Evolutionary conservation across 345 rosid species (phyloP), one percentile per base, ranked within the genome.

Genomic region (Citrus sp.): DNA sequence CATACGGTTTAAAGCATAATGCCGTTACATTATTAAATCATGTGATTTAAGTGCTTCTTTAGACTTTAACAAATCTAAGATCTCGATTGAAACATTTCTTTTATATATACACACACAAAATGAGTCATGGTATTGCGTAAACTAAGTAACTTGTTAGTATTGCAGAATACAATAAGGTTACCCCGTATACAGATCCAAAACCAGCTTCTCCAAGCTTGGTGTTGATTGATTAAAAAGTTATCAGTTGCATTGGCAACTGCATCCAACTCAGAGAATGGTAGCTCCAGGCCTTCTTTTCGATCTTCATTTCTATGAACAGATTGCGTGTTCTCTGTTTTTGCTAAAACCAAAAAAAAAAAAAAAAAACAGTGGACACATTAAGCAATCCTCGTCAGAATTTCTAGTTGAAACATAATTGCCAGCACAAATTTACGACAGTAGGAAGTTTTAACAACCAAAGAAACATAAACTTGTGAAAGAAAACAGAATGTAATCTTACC

Each of bases 171-270:
- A 46, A 46, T 10, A 68, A 37, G 51, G 13, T 67, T 83, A 83
- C 80, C 81, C 69, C 59, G 68, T 69, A 81, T 8, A 83, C 81
- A 9, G 83, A 77, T 27, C 88, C 84, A 79, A 78, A 86, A 56
- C 86, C 86, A n/a, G 84, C 88, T 72, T 80, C 49, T 16, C 86
- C 86, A 7, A 85, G 76, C 70, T 66, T 77, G 27, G 82, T 82
- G 25, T 70, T 21, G 5, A 22, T 70, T 24, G 5, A 22, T 3
- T 4, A 75, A 74, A 62, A 80, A 82, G 78, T 49, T 64, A 34
- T 67, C 64, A 28, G 84, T 82, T 46, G 86, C 86, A 34, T 35
- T 54, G 7, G 78, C 62, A 61, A 85, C 51, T 42, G 73, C 67
- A 10, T 14, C 68, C 5, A 82, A 75, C 71, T 78, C 67, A 46